Evolutionary conservation across 306 rosid genomes (phyloP), one percentile per base, ranked within the genome.

Genomic region (Purshia tridentata): DNA sequence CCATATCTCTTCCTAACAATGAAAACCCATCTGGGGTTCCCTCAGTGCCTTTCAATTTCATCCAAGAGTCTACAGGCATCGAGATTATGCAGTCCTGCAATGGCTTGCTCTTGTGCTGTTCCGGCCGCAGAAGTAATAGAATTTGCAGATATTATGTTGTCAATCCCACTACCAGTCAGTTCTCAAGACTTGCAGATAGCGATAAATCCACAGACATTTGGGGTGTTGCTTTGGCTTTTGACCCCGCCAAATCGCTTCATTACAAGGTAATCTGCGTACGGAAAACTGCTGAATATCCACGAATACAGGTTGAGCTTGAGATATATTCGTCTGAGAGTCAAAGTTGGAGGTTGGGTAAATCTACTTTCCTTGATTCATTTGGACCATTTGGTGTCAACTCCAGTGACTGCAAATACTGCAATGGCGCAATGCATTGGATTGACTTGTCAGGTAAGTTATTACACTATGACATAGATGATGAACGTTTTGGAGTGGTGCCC

Each of bases 61-160:
- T 29, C 35, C 35, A 29, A 29, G 35, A 29, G 2, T 3, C 35
- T 29, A 3, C 35, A 29, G 40, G 49, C 0, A 4, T 65, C 11
- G 2, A 10, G 37, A 55, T 75, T 54, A 4, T 75, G 16, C 79
- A 75, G n/a, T 66, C 79, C 46, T 65, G 79, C 62, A 75, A 75
- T 35, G 79, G 79, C 37, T 29, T 75, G 40, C 40, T 75, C 42
- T 13, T 75, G 20, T 75, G 73, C 44, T 20, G 46, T 15, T 14
- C 74, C 10, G 5, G 10, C 7, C 8, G 59, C 14, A 29, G 14
- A 20, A 7, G n/a, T 19, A 6, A n/a, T 0, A 1, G 70, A 66
- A 6, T 11, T 4, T 14, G 12, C 44, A 41, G 52, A 22, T 70
- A 16, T 52, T 41, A 53, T 11, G 53, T 70, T 6, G 16, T 37